phyloP scores from a whole-genome alignment of 768 basidiomycete species.

The Lactarius hengduanensis region DNA sequence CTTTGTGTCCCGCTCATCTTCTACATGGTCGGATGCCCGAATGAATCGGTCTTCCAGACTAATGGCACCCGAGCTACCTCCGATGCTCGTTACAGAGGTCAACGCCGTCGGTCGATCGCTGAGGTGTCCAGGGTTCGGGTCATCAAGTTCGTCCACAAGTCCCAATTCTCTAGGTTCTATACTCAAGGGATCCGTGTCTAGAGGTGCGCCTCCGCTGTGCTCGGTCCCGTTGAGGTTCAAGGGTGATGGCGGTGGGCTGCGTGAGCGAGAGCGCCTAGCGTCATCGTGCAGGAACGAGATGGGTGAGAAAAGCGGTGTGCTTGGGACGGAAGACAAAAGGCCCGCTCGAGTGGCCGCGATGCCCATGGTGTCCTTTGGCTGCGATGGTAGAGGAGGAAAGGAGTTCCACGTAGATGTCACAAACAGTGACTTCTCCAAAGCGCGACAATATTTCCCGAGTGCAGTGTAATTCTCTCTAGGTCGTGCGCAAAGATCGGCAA shows the following conservation, averaged over 20 bases:
- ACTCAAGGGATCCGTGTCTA: conserved; percentile 36
- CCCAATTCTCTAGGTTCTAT: conserved; percentile 56
- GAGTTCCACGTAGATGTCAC: conserved; percentile 79
- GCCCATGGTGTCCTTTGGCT: conserved; percentile 33
- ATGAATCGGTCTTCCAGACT: conserved; percentile 66
- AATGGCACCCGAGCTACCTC: conserved; percentile 46
- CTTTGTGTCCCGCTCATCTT: conserved; percentile 23
- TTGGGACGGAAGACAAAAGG: conserved; percentile 54
- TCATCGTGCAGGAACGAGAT: conserved; percentile 86
- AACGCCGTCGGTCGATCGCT: conserved; percentile 76
- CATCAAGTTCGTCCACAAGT: conserved; percentile 82
- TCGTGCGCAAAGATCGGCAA: conserved; percentile 75
- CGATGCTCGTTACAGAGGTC: conserved; percentile 54
- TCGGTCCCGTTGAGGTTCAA: conserved; percentile 48
- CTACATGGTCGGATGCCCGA: conserved; percentile 38
- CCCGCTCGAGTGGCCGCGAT: conserved; percentile 41
- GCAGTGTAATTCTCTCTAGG: conserved; percentile 72
- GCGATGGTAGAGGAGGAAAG: conserved; percentile 60
- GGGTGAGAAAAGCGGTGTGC: conserved; percentile 83
- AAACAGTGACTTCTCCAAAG: conserved; percentile 75
- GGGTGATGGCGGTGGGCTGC: conserved; percentile 77
- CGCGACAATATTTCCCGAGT: conserved; percentile 85
- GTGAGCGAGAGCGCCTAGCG: conserved; percentile 74
- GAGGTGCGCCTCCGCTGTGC: conserved; percentile 34
- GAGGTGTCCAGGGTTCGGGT: conserved; percentile 80